A percentile compares a stretch with the other conserved stretches of the same genome.
These are phyloP conservation scores for Skeletonema tropicum DNA, from an alignment of 108 stramenopile genomes.

Conservation along the genomic window DNA sequence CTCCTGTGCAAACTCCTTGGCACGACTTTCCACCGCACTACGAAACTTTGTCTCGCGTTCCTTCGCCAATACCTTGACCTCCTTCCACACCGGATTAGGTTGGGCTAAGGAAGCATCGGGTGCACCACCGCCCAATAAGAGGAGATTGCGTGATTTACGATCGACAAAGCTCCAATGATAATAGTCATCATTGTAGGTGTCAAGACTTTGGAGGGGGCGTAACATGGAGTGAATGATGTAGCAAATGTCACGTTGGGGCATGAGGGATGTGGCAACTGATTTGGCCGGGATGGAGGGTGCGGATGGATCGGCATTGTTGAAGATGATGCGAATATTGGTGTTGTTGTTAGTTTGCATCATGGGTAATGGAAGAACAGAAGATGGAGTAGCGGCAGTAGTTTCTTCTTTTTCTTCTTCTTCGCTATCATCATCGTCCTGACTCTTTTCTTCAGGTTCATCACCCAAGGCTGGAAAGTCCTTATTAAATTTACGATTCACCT, in stretches of 20 bases:
- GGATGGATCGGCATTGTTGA: constrained; percentile 69
- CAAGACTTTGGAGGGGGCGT: constrained; percentile 58
- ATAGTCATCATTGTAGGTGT: constrained; percentile 52
- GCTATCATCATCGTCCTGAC: neutral
- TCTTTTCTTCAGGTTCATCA: constrained; percentile 6
- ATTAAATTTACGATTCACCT: constrained; percentile 18
- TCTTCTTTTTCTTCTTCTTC: constrained; percentile 1
- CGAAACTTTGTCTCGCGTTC: constrained; percentile 60
- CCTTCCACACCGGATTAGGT: constrained; percentile 51
- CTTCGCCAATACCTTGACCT: constrained; percentile 46
- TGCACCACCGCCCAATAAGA: constrained; percentile 19
- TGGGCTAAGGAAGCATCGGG: constrained; percentile 17
- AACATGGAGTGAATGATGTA: constrained; percentile 81
- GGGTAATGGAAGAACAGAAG: neutral
- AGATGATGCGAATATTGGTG: constrained; percentile 22
- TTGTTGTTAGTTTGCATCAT: neutral
- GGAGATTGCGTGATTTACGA: constrained; percentile 13
- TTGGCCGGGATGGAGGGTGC: constrained; percentile 74
- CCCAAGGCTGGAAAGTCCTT: constrained; percentile 35
- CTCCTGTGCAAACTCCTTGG: constrained; percentile 73
- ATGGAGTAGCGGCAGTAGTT: neutral
- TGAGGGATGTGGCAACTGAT: constrained; percentile 51
- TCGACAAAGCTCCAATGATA: constrained; percentile 52
- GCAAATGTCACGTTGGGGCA: constrained; percentile 73
- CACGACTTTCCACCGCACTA: constrained; percentile 42